These are phyloP conservation scores for Kodamaea sagamina DNA, from an alignment of 805 yeast genomes.

Conservation along the genomic window DNA sequence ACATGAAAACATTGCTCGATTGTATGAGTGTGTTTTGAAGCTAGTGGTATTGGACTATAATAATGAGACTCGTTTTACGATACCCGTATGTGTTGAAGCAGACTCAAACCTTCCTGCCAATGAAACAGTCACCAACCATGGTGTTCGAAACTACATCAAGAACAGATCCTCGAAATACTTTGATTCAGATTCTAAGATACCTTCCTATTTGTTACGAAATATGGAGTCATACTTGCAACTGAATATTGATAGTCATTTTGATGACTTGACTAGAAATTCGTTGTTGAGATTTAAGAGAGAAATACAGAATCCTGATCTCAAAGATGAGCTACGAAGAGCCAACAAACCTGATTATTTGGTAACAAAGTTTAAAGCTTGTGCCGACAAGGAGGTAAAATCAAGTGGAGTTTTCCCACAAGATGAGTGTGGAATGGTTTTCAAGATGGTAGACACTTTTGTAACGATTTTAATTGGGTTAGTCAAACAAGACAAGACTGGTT, in stretches of 20 bases:
- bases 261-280: constrained; percentile 55
- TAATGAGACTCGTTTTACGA: constrained; percentile 59
- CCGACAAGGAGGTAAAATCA: constrained; percentile 47
- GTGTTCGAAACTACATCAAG: constrained; percentile 5
- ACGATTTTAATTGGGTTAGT: constrained; percentile 40
- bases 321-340: constrained; percentile 30
- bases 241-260: constrained; percentile 31
- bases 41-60: constrained; percentile 58
- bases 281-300: constrained; percentile 64
- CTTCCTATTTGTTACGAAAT: constrained; percentile 38
- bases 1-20: constrained; percentile 23
- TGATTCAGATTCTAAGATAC: constrained; percentile 32
- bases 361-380: constrained; percentile 51
- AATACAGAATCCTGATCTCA: constrained; percentile 48
- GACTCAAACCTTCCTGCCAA: no score
- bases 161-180: constrained; percentile 8
- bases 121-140: no score
- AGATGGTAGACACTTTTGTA: constrained; percentile 38
- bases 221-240: constrained; percentile 45
- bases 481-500: constrained; percentile 34
- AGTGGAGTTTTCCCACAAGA: constrained; percentile 24
- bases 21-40: constrained; percentile 56
- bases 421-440: constrained; percentile 33
- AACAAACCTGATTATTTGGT: constrained; percentile 48
- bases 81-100: no score